phyloP scores from a whole-genome alignment of 257 asterid genomes.

The Nemophila menziesii region DNA sequence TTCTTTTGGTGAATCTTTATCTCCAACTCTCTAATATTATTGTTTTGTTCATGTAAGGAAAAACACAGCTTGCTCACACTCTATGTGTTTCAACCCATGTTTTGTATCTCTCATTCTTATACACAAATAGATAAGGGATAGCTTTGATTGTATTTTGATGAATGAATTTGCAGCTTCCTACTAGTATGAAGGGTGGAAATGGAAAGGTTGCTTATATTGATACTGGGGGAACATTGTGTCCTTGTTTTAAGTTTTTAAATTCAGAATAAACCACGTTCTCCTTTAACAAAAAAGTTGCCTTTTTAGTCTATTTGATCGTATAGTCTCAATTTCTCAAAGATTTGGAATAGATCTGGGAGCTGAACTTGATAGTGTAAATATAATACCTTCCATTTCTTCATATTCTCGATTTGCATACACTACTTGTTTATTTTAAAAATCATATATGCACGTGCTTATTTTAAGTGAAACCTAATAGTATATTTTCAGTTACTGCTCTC shows the following conservation, averaged over 20 bases:
- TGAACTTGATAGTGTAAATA: slow-evolving; percentile 79
- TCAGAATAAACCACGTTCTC: slow-evolving; percentile 6
- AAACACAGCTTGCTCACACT: slow-evolving; percentile 98
- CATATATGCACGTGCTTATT: slow-evolving; percentile 97
- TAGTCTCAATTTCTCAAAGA: slow-evolving; percentile 91
- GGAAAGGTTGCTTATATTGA: slow-evolving; percentile 98
- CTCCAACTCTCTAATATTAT: slow-evolving; percentile 12
- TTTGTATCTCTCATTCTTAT: slow-evolving; percentile 13
- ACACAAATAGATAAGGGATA: slow-evolving; percentile 1
- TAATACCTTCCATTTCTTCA: not conserved
- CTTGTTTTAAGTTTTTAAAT: slow-evolving; percentile 20
- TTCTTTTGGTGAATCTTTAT: slow-evolving; percentile 12
- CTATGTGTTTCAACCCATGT: slow-evolving; percentile 98
- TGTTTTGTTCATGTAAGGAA: slow-evolving; percentile 67
- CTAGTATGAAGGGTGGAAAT: slow-evolving; percentile 87
- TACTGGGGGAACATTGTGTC: slow-evolving; percentile 98
- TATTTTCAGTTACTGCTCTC: slow-evolving; percentile 70
- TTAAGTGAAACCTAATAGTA: slow-evolving; percentile 70
- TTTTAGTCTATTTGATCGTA: slow-evolving; percentile 86
- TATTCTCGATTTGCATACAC: no score
- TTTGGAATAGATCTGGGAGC: slow-evolving; percentile 99
- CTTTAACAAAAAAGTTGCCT: slow-evolving; percentile 32
- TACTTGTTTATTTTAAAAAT: slow-evolving; percentile 28
- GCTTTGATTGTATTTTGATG: not conserved
- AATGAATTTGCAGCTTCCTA: slow-evolving; percentile 62